Base-by-base conservation (phyloP, 805 yeast species). In the Lipomyces japonicus region DNA sequence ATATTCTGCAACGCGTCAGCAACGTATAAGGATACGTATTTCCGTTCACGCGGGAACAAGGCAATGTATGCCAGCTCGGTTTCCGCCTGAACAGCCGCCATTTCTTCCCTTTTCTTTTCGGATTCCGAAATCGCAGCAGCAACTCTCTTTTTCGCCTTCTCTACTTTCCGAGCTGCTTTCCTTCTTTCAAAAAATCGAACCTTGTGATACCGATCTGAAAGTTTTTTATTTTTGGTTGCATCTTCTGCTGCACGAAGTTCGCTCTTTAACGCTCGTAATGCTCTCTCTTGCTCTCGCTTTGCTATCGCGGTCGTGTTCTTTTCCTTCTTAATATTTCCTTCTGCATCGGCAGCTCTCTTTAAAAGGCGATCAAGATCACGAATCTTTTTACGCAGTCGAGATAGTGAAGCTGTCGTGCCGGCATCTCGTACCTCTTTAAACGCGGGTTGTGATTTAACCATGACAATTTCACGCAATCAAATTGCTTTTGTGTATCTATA, bases 151-250 rank as follows among this genome's bases (percentile, higher is more conserved):
- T 46, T 16, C 10, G 47, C 44, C 39, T 47, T 30, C 7, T 39
- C 39, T 30, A 59, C 50, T 30, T 50, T 59, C 37, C 62, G 47
- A 23, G 53, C 51, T 4, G 62, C 61, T 38, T 59, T 59, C 43
- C 61, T 39, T 21, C 58, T 31, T 42, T 59, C 64, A 55, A 93
- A 87, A 65, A 93, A 93, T 58, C 91, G 77, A 42, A 93, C 88
- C 90, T 88, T 89, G 65, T 88, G 96, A 66, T 93, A 93, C 69
- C 83, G 86, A 59, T 81, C 77, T 10, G 87, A 79, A 35, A 73
- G 69, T 46, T 76, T 73, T 55, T 74, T 76, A 16, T 78, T 76
- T 57, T 71, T 74, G 41, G 71, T 69, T 26, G 68, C 68, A 34
- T 66, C 53, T 52, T 75, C 73, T 16, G 78, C 76, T 36, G 72